These are phyloP conservation scores for Brasilioporus rufonigricans DNA, from an alignment of 768 basidiomycete species.

Conservation along the genomic window DNA sequence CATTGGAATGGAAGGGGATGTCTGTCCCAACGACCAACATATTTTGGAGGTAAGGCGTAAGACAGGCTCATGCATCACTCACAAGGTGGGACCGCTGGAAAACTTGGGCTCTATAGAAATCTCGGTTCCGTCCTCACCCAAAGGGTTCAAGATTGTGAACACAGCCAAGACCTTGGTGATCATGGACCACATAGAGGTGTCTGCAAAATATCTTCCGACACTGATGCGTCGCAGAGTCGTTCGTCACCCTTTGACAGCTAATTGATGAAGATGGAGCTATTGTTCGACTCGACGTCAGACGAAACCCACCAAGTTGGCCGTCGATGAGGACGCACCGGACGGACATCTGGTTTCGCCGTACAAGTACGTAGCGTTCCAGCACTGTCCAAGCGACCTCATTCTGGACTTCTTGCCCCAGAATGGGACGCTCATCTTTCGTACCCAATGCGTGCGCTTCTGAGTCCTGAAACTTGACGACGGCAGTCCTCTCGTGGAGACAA, in stretches of 20 bases:
- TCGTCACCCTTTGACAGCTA: constrained; percentile 17
- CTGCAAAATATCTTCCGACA: no score
- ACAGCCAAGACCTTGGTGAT: not conserved
- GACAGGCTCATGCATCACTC: no score
- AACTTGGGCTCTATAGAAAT: no score
- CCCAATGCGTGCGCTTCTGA: constrained; percentile 10
- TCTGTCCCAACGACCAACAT: no score
- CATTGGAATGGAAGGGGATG: no score
- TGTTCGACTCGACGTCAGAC: constrained; percentile 11
- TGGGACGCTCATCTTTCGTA: constrained; percentile 26
- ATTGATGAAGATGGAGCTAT: constrained; percentile 10
- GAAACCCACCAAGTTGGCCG: not conserved
- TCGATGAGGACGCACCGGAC: not conserved
- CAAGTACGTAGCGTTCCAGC: constrained; percentile 5
- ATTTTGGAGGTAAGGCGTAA: no score
- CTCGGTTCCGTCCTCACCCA: no score
- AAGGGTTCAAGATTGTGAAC: no score
- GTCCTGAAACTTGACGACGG: constrained; percentile 4
- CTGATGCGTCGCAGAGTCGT: constrained; percentile 8
- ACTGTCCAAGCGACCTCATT: not conserved
- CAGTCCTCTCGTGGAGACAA: not conserved
- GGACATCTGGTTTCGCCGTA: not conserved
- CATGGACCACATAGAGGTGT: no score
- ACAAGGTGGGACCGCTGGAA: no score
- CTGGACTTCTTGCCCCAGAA: constrained; percentile 1